Percentiles rank a stretch among this genome's conserved stretches.
These are phyloP conservation scores for Ramalina peruviana DNA, from an alignment of 495 filamentous ascomycete species.

Conservation along the genomic window DNA sequence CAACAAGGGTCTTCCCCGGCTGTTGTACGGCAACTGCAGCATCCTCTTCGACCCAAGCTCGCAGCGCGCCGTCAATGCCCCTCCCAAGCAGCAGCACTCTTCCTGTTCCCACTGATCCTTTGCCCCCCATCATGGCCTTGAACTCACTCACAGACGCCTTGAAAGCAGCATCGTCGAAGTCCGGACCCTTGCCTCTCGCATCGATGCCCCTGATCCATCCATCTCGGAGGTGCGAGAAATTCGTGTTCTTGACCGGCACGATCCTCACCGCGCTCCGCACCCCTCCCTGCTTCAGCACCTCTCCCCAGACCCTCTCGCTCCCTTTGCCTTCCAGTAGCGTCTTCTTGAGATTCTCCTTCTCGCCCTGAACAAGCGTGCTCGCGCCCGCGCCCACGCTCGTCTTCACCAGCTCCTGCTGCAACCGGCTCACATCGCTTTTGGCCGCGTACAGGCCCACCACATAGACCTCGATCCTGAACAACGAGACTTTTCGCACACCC, in stretches of 20 bases:
- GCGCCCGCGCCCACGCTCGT: slow-evolving; percentile 39
- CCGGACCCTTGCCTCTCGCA: slow-evolving; percentile 30
- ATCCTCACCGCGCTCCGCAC: slow-evolving; percentile 62
- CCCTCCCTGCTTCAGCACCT: slow-evolving; percentile 45
- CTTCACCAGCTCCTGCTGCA: slow-evolving; percentile 42
- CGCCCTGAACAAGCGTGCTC: slow-evolving; percentile 64
- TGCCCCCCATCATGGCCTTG: slow-evolving; percentile 61
- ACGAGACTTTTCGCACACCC: slow-evolving; percentile 77
- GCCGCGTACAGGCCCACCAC: slow-evolving; percentile 84
- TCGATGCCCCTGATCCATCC: slow-evolving; percentile 79
- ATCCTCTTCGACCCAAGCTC: slow-evolving; percentile 49
- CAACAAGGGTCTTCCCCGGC: slow-evolving; percentile 26
- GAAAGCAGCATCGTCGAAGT: slow-evolving; percentile 57
- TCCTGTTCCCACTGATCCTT: slow-evolving; percentile 53
- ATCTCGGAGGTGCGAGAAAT: slow-evolving; percentile 83
- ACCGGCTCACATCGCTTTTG: slow-evolving; percentile 50
- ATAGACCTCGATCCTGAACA: slow-evolving; percentile 86
- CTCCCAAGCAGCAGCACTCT: slow-evolving; percentile 61
- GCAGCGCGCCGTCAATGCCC: slow-evolving; percentile 48
- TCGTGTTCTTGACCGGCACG: slow-evolving; percentile 74
- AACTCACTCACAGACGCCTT: slow-evolving; percentile 58
- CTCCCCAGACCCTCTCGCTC: slow-evolving; percentile 58
- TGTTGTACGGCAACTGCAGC: slow-evolving; percentile 17
- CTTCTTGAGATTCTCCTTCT: slow-evolving; percentile 56
- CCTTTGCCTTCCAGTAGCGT: slow-evolving; percentile 53